A percentile compares a stretch with the other conserved stretches of the same genome.
phyloP scores from a whole-genome alignment of 176 grass and related monocot species.

The Carex pumila region DNA sequence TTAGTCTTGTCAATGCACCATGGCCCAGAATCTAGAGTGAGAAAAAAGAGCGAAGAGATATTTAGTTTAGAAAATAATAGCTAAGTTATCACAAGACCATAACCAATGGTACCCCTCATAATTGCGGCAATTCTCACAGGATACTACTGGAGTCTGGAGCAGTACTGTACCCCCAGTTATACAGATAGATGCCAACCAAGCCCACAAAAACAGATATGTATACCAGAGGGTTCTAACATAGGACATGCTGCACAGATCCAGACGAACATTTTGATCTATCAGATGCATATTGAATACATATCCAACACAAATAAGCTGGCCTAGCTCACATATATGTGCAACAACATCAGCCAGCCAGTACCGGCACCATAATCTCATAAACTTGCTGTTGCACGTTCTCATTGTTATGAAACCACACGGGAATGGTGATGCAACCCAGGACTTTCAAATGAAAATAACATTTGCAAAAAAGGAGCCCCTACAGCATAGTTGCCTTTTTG shows the following conservation, averaged over 20 bases:
- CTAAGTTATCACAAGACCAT: neutral
- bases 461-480: neutral
- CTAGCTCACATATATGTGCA: neutral
- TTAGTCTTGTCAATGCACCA: conserved; percentile 62
- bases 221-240: neutral
- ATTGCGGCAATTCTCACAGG: neutral
- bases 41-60: neutral
- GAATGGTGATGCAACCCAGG: neutral
- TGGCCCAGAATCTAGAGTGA: conserved; percentile 59
- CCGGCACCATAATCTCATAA: neutral
- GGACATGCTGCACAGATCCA: neutral
- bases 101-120: neutral
- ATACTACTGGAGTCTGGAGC: neutral
- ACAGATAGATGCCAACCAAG: neutral
- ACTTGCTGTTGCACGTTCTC: neutral
- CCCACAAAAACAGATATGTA: neutral
- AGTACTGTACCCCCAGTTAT: neutral
- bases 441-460: neutral
- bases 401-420: neutral
- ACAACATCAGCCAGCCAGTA: neutral
- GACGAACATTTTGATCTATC: neutral
- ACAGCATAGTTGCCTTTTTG: neutral
- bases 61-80: neutral
- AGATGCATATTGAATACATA: neutral
- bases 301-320: neutral